These are phyloP conservation scores for Alnus glutinosa DNA, from an alignment of 306 rosid genomes.

Conservation along the genomic window DNA sequence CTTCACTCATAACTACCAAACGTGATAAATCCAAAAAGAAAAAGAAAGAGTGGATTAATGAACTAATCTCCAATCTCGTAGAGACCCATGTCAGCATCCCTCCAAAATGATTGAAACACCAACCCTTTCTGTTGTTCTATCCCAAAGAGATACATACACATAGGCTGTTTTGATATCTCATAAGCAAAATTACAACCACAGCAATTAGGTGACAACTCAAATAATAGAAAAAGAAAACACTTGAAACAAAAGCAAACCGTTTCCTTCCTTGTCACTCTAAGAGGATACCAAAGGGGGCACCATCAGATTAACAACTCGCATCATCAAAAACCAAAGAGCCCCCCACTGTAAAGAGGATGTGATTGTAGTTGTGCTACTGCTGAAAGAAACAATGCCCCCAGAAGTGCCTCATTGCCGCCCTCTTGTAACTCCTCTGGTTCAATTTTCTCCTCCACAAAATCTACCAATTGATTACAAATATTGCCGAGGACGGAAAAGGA, in stretches of 20 bases:
- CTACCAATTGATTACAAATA: constrained; percentile 39
- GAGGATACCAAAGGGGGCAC: constrained; percentile 19
- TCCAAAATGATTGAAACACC: constrained; percentile 34
- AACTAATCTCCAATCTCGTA: not conserved
- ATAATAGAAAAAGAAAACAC: constrained; percentile 37
- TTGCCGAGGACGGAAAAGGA: constrained; percentile 39
- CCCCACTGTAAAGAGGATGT: constrained; percentile 26
- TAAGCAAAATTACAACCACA: constrained; percentile 26
- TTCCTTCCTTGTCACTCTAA: constrained; percentile 70
- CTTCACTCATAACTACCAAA: constrained; percentile 55
- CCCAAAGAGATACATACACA: constrained; percentile 17
- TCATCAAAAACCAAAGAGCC: constrained; percentile 25
- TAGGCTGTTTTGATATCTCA: constrained; percentile 12
- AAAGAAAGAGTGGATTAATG: constrained; percentile 14
- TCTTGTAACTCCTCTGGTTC: constrained; percentile 40
- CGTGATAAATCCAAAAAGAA: constrained; percentile 17
- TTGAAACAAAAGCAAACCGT: constrained; percentile 68
- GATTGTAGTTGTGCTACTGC: constrained; percentile 29
- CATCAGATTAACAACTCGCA: constrained; percentile 32
- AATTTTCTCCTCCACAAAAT: constrained; percentile 38
- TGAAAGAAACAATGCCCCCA: constrained; percentile 64
- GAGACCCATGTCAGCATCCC: constrained; percentile 40
- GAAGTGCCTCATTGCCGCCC: constrained; percentile 54
- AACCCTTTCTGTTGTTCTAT: constrained; percentile 10
- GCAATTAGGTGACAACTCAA: constrained; percentile 43